Conservation (phyloP, 2,329 filamentous ascomycete species). For the Tolypocladium endophyticum region DNA sequence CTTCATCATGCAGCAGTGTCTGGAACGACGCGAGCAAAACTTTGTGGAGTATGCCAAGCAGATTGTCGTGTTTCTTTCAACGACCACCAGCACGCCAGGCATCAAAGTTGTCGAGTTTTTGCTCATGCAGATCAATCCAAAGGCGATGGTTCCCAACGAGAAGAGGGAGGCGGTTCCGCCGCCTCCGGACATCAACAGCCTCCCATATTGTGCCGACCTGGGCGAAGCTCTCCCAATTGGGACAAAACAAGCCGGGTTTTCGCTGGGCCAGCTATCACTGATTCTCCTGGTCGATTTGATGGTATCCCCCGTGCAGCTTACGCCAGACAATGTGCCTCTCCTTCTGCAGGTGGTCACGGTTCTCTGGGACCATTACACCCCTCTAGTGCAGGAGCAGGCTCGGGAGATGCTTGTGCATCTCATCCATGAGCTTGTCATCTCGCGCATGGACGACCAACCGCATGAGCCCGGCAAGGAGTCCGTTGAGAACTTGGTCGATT, state of each 20-base stretch:
- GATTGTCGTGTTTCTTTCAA: constrained; percentile 91
- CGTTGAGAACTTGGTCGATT: constrained; percentile 82
- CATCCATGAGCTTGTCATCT: constrained; percentile 89
- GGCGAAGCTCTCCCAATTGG: constrained; percentile 69
- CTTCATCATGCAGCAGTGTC: constrained; percentile 88
- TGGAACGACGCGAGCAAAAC: constrained; percentile 92
- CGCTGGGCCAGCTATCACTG: constrained; percentile 82
- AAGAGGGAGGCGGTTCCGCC: constrained; percentile 59
- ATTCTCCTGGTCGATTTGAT: constrained; percentile 93
- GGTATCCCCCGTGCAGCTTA: constrained; percentile 78
- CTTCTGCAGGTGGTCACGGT: constrained; percentile 86
- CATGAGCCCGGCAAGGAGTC: constrained; percentile 53
- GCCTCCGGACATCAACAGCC: constrained; percentile 59
- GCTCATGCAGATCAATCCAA: constrained; percentile 80
- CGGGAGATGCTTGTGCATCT: constrained; percentile 96
- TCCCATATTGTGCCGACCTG: constrained; percentile 88
- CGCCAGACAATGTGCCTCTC: constrained; percentile 69
- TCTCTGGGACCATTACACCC: constrained; percentile 94
- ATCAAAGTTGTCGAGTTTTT: constrained; percentile 92
- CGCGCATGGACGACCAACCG: constrained; percentile 59
- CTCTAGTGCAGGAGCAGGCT: constrained; percentile 90
- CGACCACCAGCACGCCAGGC: constrained; percentile 60
- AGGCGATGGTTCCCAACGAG: constrained; percentile 92
- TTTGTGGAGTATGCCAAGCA: constrained; percentile 98
- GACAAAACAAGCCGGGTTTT: constrained; percentile 87